phyloP scores from a whole-genome alignment of 495 filamentous ascomycete genomes.

The Daldinia concentrica region DNA sequence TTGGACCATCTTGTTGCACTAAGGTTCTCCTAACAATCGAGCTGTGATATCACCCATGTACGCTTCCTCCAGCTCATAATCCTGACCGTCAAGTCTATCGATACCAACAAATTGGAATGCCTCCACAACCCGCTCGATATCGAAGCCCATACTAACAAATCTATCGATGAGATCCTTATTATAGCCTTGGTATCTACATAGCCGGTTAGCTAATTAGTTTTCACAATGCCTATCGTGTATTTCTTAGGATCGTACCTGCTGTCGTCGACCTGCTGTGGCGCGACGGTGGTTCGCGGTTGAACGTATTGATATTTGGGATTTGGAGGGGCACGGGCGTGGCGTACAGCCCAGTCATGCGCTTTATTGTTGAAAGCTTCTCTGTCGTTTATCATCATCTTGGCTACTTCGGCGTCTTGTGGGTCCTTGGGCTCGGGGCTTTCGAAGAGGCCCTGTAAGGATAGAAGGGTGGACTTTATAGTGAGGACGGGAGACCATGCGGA shows the following conservation, averaged over 20 bases:
- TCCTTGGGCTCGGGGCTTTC: conserved; percentile 95
- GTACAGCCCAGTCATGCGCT: conserved; percentile 89
- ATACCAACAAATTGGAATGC: conserved; percentile 87
- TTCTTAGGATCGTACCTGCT: conserved; percentile 47
- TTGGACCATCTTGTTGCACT: not conserved
- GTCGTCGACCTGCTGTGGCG: conserved; percentile 47
- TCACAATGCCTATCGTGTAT: not conserved
- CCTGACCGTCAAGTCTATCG: conserved; percentile 75
- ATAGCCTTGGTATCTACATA: conserved; percentile 83
- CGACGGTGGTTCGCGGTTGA: conserved; percentile 24
- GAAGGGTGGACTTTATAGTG: conserved; percentile 92
- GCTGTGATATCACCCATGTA: conserved; percentile 92
- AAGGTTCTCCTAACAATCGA: conserved; percentile 78
- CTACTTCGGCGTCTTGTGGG: conserved; percentile 96
- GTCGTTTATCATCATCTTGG: conserved; percentile 83
- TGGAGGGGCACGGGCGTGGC: conserved; percentile 81
- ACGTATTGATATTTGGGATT: conserved; percentile 46
- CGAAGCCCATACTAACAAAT: conserved; percentile 95
- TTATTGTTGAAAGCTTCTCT: conserved; percentile 82
- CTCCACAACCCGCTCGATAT: conserved; percentile 84
- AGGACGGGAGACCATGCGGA: conserved; percentile 92
- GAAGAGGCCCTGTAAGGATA: conserved; percentile 92
- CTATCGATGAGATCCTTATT: conserved; percentile 84
- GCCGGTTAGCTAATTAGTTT: conserved; percentile 5
- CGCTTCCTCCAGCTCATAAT: conserved; percentile 84